Conservation (phyloP, 2,329 filamentous ascomycete genomes). For the Plectosphaerella cucumerina region DNA sequence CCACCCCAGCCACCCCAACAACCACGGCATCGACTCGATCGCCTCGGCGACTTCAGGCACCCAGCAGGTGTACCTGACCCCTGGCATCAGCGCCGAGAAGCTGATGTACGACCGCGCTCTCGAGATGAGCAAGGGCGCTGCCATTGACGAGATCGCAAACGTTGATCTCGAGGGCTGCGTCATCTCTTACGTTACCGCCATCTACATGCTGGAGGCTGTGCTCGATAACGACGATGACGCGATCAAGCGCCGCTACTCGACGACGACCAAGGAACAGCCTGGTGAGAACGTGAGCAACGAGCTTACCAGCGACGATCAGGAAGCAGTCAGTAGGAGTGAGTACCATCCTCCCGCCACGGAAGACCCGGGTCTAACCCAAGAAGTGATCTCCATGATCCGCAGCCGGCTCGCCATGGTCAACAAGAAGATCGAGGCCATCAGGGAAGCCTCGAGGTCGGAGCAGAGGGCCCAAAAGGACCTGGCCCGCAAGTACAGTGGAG, state of each 20-base stretch:
- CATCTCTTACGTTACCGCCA: slow-evolving; percentile 87
- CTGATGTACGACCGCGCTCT: slow-evolving; percentile 96
- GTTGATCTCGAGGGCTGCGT: slow-evolving; percentile 86
- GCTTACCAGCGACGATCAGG: slow-evolving; percentile 65
- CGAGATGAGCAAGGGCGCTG: slow-evolving; percentile 93
- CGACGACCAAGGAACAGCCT: slow-evolving; percentile 36
- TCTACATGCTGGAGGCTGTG: slow-evolving; percentile 92
- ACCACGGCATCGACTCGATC: slow-evolving; percentile 59
- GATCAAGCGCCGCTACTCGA: slow-evolving; percentile 29
- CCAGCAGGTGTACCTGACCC: slow-evolving; percentile 78
- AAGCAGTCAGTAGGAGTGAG: slow-evolving; percentile 70
- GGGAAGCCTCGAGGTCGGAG: slow-evolving; percentile 49
- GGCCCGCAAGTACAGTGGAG: slow-evolving; percentile 48
- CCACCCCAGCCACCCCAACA: slow-evolving; percentile 81
- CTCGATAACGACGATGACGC: slow-evolving; percentile 73
- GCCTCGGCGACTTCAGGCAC: slow-evolving; percentile 59
- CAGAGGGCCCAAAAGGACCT: slow-evolving; percentile 34
- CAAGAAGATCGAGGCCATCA: slow-evolving; percentile 59
- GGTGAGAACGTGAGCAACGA: slow-evolving; percentile 39
- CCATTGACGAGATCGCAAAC: slow-evolving; percentile 92
- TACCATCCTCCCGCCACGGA: slow-evolving; percentile 2
- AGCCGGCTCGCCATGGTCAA: slow-evolving; percentile 51
- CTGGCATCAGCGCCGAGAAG: slow-evolving; percentile 90
- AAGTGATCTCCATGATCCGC: slow-evolving; percentile 61
- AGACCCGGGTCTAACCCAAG: slow-evolving; percentile 16